phyloP scores from a whole-genome alignment of 768 basidiomycete genomes.

The Neoboletus subvelutipes region DNA sequence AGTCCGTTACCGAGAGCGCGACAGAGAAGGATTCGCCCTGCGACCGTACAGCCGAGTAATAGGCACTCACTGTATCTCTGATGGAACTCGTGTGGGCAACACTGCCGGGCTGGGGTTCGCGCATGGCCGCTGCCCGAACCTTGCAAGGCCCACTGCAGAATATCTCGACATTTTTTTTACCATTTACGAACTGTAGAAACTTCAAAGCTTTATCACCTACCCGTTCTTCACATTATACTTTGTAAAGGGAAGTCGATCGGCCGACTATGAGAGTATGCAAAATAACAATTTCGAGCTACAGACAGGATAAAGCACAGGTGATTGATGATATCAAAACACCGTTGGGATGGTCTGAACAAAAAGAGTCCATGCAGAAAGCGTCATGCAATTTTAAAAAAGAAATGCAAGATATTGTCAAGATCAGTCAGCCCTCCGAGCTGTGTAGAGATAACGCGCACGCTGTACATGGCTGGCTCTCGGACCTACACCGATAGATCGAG shows the following conservation, averaged over 20 bases:
- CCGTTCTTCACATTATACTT: background rate
- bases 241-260: background rate
- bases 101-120: background rate
- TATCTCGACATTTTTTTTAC: background rate
- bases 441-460: background rate
- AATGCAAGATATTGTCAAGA: background rate
- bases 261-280: background rate
- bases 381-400: background rate
- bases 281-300: background rate
- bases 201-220: too few species aligned
- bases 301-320: background rate
- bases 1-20: background rate
- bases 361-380: background rate
- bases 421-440: background rate
- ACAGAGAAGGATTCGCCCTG: background rate
- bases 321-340: background rate
- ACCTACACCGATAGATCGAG: constrained; percentile 39
- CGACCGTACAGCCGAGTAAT: background rate
- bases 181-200: background rate
- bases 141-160: background rate
- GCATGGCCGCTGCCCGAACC: background rate
- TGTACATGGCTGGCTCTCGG: background rate
- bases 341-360: background rate
- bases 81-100: background rate
- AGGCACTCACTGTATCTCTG: background rate